Conservation (phyloP, 352 stramenopile genomes). For the Blastocystis sp. region DNA sequence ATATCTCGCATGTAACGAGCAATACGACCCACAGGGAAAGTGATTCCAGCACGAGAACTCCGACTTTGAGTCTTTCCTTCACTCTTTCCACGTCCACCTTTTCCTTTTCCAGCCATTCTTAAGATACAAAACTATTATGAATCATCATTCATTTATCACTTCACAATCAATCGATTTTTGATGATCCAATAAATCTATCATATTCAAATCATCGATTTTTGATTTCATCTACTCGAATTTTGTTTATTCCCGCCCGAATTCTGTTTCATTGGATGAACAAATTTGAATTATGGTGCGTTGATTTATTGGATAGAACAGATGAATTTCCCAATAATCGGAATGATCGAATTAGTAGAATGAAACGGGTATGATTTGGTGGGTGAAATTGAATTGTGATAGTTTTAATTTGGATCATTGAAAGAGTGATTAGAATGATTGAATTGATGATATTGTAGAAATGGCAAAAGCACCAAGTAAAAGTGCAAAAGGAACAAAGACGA, state of each 20-base stretch:
- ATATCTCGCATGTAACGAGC: conserved; percentile 77
- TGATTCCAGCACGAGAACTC: conserved; percentile 66
- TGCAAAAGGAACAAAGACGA: conserved; percentile 72
- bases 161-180: conserved; percentile 12
- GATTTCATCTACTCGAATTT: background rate
- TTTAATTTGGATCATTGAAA: background rate
- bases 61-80: conserved; percentile 61
- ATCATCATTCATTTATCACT: background rate
- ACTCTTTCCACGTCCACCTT: conserved; percentile 74
- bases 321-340: background rate
- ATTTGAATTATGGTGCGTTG: background rate
- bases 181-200: background rate
- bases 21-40: conserved; percentile 78
- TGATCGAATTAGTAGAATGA: background rate
- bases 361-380: background rate
- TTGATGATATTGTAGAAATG: conserved; percentile 36
- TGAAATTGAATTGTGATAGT: background rate
- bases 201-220: background rate
- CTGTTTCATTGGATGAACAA: too few species aligned
- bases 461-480: conserved; percentile 66
- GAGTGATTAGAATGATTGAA: background rate
- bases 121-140: background rate
- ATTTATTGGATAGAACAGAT: background rate
- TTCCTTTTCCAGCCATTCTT: conserved; percentile 74
- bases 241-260: too few species aligned